Evolutionary conservation across 2,329 filamentous ascomycete genomes (phyloP).

Genomic region (Thelonectria olida): DNA sequence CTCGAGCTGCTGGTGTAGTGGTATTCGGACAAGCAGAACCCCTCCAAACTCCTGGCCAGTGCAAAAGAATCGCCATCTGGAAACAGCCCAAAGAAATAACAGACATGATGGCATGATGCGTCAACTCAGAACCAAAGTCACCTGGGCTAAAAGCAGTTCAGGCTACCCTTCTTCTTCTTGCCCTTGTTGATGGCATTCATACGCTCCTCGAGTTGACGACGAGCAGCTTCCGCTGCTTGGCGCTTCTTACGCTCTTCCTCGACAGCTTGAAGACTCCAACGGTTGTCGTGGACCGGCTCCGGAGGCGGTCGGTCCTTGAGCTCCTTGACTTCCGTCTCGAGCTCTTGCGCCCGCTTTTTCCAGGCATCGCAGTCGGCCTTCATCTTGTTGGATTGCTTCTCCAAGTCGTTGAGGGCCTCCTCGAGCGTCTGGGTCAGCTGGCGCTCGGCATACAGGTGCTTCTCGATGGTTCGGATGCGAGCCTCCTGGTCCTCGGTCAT

Average conservation of each 20-base stretch:
- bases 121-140: too few relatives aligned
- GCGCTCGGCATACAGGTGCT: conserved; percentile 94
- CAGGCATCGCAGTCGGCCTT: conserved; percentile 90
- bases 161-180: conserved; percentile 94
- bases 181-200: conserved; percentile 90
- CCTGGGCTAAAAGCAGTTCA: conserved; percentile 88
- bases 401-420: conserved; percentile 93
- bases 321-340: conserved; percentile 78
- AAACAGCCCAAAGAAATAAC: too few relatives aligned
- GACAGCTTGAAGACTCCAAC: conserved; percentile 84
- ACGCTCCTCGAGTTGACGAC: conserved; percentile 89
- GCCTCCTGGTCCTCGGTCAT: conserved; percentile 94
- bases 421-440: conserved; percentile 95
- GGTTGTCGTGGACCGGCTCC: conserved; percentile 62
- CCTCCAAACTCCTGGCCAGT: conserved; percentile 45
- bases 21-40: conserved; percentile 31
- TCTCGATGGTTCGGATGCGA: conserved; percentile 94
- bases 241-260: conserved; percentile 97
- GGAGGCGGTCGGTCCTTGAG: conserved; percentile 60
- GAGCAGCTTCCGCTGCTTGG: conserved; percentile 87
- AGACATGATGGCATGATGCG: too few relatives aligned
- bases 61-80: conserved; percentile 37
- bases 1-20: conserved; percentile 41
- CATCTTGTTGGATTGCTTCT: conserved; percentile 89
- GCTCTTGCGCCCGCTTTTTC: conserved; percentile 82